Evolutionary conservation across 2,329 filamentous ascomycete genomes (phyloP), one percentile per base, ranked within the genome.

Genomic region (Aspergillus transmontanensis): DNA sequence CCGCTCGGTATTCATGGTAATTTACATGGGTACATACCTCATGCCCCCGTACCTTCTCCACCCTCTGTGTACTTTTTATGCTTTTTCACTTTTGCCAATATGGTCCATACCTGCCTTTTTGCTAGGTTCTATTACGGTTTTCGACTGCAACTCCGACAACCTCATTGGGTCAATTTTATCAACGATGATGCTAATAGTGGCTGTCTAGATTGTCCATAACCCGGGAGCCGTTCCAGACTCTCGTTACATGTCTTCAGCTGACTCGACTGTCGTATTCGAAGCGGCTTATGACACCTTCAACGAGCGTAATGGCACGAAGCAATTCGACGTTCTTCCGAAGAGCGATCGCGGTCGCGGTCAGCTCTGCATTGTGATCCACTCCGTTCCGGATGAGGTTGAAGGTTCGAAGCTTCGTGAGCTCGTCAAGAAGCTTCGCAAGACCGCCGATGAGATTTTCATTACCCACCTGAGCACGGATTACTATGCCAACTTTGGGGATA

Each of bases 211-310:
- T 53, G 75, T 82, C 39, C 80, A 82, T 69, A 84, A 83, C 64
- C 82, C 81, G 5, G 82, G 82, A 28, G 75, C 77, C 6, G 73
- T 82, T 16, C 78, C 80, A 3, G 76, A 79, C 61, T 70, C 74
- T 57, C 73, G 72, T 34, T 83, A 80, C 69, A 73, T 80, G 61
- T 66, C 74, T 43, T 73, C 72, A 1, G 79, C 80, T 32, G 80
- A 83, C 72, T 80, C 77, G 64, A 77, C 81, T 6, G 79, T 82
- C 34, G 78, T 81, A 16, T 83, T 84, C 59, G 82, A 84, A 72
- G 78, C 71, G 53, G 73, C 76, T 14, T 81, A 79, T 64, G 68
- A 70, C 23, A 78, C 73, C 23, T 81, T 79, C 69, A 70, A 75
- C 43, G 69, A 75, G 43, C 70, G 75, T 26, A 62, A 72, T 28